Percentiles rank a stretch among this genome's conserved stretches.
Evolutionary conservation across 1,139 yeast genomes (phyloP).

Genomic region (Nematodospora anomalae): DNA sequence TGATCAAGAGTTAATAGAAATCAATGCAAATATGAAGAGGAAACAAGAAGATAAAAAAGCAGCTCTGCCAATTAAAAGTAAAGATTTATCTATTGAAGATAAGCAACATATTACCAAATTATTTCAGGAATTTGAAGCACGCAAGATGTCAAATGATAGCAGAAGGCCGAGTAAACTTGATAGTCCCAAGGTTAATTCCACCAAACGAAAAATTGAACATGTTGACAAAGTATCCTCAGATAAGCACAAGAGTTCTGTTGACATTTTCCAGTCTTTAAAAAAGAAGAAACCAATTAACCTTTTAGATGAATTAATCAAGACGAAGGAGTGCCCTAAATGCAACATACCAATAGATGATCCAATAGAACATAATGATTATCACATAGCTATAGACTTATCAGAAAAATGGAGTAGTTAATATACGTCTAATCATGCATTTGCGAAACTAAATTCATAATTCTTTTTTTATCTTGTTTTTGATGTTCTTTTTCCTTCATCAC

Average conservation of each 20-base stretch:
- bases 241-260: slow-evolving; percentile 10
- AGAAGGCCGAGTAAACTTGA: background rate
- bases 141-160: background rate
- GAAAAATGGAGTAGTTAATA: slow-evolving; percentile 22
- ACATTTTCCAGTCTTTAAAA: slow-evolving; percentile 23
- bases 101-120: slow-evolving; percentile 18
- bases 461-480: slow-evolving; percentile 36
- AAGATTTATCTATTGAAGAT: slow-evolving; percentile 12
- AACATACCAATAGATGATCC: slow-evolving; percentile 26
- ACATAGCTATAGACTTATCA: slow-evolving; percentile 40
- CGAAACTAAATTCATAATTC: slow-evolving; percentile 43
- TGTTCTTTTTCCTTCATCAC: slow-evolving; percentile 33
- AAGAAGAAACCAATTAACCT: slow-evolving; percentile 13
- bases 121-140: slow-evolving; percentile 17
- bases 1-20: slow-evolving; percentile 23
- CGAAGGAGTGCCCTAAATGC: slow-evolving; percentile 29
- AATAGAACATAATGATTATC: slow-evolving; percentile 43
- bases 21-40: slow-evolving; percentile 14
- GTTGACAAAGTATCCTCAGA: background rate
- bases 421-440: slow-evolving; percentile 30
- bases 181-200: background rate
- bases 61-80: background rate
- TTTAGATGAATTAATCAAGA: slow-evolving; percentile 20
- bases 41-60: slow-evolving; percentile 11
- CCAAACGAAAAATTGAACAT: slow-evolving; percentile 1